Evolutionary conservation across 257 asterid species (phyloP), one percentile per base, ranked within the genome.

Genomic region (Plantago elongata): DNA sequence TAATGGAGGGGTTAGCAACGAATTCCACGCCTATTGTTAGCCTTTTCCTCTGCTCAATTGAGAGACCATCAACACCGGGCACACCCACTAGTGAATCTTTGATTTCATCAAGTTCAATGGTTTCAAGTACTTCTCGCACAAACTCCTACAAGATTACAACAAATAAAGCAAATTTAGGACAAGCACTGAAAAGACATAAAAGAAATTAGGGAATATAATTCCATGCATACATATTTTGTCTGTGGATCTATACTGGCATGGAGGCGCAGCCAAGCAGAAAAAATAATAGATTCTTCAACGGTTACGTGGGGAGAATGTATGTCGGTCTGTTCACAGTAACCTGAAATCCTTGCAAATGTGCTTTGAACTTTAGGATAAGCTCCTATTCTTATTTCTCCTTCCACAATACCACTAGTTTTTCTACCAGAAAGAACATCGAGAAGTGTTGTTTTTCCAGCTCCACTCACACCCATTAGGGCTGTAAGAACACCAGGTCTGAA

Each of bases 401-500:
- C 80, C 9, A 75, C 65, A 14, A 60, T 60, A 4, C 89, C 89
- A n/a, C 70, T 79, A 11, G 83, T 79, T 71, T 83, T 83, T 75
- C 86, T 77, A 45, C 86, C 86, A 14, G 86, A 69, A 58, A 83
- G 89, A 44, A 83, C 89, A 63, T 83, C 89, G 54, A 83, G 89
- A 17, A 83, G 84, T 44, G 86, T 83, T 1, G 89, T 83, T 77
- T 83, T 83, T 5, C 89, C 89, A 11, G 89, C 86, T 61, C 89
- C 89, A 66, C 77, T 79, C 45, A 83, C 82, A 18, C 89, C 89
- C 86, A 79, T 83, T 27, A 83, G 77, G 37, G 89, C 89, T 16
- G 89, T 80, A 13, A 83, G 83, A 45, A 83, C 72, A 45, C 89
- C 89, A n/a, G 89, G 89, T 49, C 82, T 75, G 34, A 83, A 67